Evolutionary conservation across 257 asterid species (phyloP).

Genomic region (Agastache rugosa): DNA sequence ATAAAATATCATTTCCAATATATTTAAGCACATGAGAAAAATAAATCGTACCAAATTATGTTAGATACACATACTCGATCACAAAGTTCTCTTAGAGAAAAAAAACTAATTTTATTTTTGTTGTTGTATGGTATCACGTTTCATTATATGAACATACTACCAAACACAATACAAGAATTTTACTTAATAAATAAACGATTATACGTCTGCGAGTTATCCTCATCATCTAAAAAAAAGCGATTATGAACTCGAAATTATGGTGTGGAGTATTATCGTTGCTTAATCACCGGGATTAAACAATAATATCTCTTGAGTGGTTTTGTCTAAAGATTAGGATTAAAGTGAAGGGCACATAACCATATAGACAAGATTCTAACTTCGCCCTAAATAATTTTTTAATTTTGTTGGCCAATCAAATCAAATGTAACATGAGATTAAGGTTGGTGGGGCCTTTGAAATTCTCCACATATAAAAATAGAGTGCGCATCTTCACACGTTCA

Average conservation of each 20-base stretch:
- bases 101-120: no score
- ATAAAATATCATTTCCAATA: neutral
- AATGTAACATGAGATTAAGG: constrained; percentile 26
- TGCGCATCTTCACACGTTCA: constrained; percentile 52
- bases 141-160: no score
- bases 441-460: constrained; percentile 30
- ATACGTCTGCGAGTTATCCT: no score
- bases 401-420: constrained; percentile 38
- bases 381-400: neutral
- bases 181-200: no score
- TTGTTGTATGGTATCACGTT: no score
- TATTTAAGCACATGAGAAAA: neutral
- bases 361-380: constrained; percentile 26
- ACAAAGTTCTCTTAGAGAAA: no score
- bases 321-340: constrained; percentile 39
- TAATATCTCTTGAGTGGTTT: constrained; percentile 39
- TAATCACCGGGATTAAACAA: constrained; percentile 38
- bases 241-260: neutral
- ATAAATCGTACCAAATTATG: neutral
- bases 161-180: no score
- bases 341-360: constrained; percentile 29
- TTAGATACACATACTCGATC: no score
- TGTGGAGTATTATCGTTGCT: constrained; percentile 32
- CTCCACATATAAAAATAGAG: constrained; percentile 12
- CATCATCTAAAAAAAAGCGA: neutral